These are phyloP conservation scores for Leccinum arenicola DNA, from an alignment of 768 basidiomycete genomes.

Conservation along the genomic window DNA sequence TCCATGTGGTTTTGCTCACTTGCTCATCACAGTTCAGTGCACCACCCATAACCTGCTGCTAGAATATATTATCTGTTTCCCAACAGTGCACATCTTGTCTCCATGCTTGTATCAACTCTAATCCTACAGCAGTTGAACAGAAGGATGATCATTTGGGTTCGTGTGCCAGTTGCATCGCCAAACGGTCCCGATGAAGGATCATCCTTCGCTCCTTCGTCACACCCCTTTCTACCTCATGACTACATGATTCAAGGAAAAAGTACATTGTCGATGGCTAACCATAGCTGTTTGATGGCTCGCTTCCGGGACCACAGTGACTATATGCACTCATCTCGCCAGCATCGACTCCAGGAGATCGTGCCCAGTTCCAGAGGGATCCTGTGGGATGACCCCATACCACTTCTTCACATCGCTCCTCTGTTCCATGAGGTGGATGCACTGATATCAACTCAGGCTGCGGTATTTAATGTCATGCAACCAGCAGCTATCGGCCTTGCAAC, in stretches of 20 bases:
- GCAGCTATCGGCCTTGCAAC: not conserved
- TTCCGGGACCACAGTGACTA: conserved; percentile 4
- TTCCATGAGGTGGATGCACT: conserved; percentile 3
- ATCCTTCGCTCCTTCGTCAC: not conserved
- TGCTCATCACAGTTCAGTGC: not conserved
- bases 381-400: not conserved
- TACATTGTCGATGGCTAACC: not conserved
- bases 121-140: not conserved
- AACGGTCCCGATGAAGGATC: not conserved
- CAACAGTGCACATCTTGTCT: not conserved
- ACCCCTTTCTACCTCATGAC: not conserved
- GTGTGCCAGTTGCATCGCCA: not conserved
- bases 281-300: not conserved
- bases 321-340: not conserved
- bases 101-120: not conserved
- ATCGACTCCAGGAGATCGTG: not conserved
- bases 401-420: conserved; percentile 5
- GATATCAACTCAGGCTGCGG: not conserved
- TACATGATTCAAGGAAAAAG: not conserved
- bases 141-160: not conserved
- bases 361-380: not conserved
- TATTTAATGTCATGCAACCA: conserved; percentile 19
- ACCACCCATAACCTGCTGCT: conserved; percentile 3
- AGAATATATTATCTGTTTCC: not conserved
- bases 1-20: not conserved